Evolutionary conservation across 2,329 filamentous ascomycete genomes (phyloP).

Genomic region (Gnomoniopsis sp.): DNA sequence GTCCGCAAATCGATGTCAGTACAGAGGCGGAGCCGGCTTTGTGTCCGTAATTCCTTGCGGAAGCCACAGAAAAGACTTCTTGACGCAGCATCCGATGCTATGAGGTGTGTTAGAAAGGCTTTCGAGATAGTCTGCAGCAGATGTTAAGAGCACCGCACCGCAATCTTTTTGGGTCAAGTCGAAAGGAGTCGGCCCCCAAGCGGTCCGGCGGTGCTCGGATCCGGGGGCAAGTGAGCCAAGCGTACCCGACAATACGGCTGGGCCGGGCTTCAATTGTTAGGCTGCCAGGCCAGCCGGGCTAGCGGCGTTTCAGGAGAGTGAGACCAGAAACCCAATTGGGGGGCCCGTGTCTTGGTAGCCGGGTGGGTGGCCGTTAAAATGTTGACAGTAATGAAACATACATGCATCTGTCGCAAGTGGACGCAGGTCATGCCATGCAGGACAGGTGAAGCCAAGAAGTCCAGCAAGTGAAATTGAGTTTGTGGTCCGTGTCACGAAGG

Average conservation of each 20-base stretch:
- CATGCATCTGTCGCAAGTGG: neutral
- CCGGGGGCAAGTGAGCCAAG: neutral
- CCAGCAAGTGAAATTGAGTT: neutral
- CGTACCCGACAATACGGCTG: neutral
- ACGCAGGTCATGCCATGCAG: neutral
- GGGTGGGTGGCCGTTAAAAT: neutral
- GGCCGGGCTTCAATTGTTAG: too few species aligned
- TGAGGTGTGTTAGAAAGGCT: too few species aligned
- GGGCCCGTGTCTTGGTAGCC: neutral
- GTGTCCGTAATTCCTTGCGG: too few species aligned
- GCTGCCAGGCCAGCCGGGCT: neutral
- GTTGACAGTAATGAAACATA: neutral
- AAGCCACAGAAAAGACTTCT: too few species aligned
- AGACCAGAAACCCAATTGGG: neutral
- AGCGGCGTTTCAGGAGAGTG: neutral
- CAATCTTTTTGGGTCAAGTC: too few species aligned
- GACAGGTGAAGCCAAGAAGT: neutral
- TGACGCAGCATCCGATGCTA: too few species aligned
- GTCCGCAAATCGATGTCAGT: too few species aligned
- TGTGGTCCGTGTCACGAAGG: neutral
- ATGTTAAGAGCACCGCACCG: neutral
- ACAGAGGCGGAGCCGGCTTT: too few species aligned
- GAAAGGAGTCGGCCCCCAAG: too few species aligned
- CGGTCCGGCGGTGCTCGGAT: too few species aligned
- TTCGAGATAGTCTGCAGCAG: neutral